Conservation (phyloP, 345 rosid genomes). For the Abelmoschus esculentus region DNA sequence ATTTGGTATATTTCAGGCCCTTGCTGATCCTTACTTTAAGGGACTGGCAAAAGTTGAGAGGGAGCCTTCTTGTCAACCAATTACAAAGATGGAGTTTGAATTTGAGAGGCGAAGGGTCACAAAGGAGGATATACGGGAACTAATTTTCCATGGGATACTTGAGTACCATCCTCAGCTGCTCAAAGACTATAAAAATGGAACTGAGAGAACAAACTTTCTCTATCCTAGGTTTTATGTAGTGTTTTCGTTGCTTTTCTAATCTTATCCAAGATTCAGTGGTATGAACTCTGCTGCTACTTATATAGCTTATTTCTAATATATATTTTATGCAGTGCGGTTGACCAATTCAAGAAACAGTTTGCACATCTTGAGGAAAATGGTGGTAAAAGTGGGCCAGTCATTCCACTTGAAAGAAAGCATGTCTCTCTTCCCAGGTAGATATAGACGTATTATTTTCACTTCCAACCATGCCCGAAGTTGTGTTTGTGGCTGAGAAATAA, state of each 20-base stretch:
- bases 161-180: not conserved
- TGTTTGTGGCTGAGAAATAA: not conserved
- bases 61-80: not conserved
- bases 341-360: constrained; percentile 89
- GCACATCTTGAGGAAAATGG: constrained; percentile 80
- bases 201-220: not conserved
- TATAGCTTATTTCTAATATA: constrained; percentile 6
- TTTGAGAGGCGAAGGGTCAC: not conserved
- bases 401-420: constrained; percentile 81
- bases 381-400: constrained; percentile 58
- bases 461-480: not conserved
- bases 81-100: not conserved
- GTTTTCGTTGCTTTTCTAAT: not conserved
- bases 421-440: constrained; percentile 78
- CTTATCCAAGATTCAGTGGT: not conserved
- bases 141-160: not conserved
- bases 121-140: not conserved
- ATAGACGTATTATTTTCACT: too few species aligned
- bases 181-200: not conserved
- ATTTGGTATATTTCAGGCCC: not conserved
- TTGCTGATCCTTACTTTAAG: not conserved
- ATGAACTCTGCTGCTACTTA: constrained; percentile 4
- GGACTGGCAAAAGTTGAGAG: not conserved
- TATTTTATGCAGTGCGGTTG: constrained; percentile 61
- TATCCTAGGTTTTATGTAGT: constrained; percentile 52